Base-by-base conservation (phyloP, 768 basidiomycete genomes). In the Leucocoprinus leucothites region DNA sequence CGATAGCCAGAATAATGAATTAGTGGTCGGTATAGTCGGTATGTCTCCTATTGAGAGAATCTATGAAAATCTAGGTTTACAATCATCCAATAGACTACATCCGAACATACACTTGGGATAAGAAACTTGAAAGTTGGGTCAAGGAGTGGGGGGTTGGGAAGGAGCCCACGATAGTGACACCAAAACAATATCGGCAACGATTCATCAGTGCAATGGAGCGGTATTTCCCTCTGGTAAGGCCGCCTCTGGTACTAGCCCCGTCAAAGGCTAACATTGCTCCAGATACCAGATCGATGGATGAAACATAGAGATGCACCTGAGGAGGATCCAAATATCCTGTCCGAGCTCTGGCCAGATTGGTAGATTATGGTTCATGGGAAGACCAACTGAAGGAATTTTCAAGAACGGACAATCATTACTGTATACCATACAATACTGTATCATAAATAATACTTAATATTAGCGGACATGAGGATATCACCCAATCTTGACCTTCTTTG, bases 21-120 rank as follows among this genome's bases (percentile, higher is more conserved):
- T 98, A n/a, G 92, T 97, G 9, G 82, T 96, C 42, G 97, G 97
- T 19, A 98, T 99, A 36, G 94, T 99, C 52, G 96, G 96, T 89
- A 71, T 64, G 94, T 76, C 5, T 1, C 13, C n/a, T 9, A 22
- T 36, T 22, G 3, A 43, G 36, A 14, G 35, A 16, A 28, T 16
- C 9, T 18, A 18, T 8, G 16, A 31, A 18, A 19, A 61, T 9
- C 60, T 54, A 14, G 38, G 50, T 13, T 24, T 13, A 11, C 36
- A n/a, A 26, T 48, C 47, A 2, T 48, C 47, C 22, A 11, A 4
- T 52, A 95, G 94, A 97, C 68, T 97, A 94, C 65, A 91, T 96
- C 60, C 88, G 94, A 8, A 94, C 94, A 3, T 96, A 95, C 65
- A 96, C 93, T 0, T 97, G 94, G 94, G 97, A 99, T 74, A 99